These are phyloP conservation scores for Hura crepitans DNA, from an alignment of 441 rosid genomes.

Conservation along the genomic window DNA sequence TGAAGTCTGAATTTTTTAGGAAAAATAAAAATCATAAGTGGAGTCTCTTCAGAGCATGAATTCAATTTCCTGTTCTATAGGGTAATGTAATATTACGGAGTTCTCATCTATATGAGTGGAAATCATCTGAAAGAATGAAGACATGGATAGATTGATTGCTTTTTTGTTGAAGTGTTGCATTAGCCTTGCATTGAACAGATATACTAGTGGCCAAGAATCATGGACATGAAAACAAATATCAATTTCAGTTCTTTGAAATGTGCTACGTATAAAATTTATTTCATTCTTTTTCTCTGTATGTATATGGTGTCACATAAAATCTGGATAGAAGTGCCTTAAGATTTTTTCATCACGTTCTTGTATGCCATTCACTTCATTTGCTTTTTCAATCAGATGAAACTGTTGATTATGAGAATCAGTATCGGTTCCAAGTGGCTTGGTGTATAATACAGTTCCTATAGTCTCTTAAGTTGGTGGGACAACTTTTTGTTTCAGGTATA, in stretches of 20 bases:
- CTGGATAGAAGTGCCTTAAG: background rate
- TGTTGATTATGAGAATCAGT: background rate
- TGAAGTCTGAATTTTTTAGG: background rate
- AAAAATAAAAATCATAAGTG: too few relatives aligned
- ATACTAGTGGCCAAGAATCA: background rate
- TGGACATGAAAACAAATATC: background rate
- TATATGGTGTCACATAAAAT: background rate
- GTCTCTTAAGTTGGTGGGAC: slow-evolving; percentile 8
- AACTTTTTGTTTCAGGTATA: slow-evolving; percentile 29
- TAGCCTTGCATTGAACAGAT: background rate
- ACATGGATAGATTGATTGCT: background rate
- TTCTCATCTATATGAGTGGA: background rate
- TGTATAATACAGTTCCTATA: background rate
- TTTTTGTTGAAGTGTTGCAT: background rate
- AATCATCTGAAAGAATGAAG: background rate
- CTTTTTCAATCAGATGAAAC: background rate
- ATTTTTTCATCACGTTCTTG: background rate
- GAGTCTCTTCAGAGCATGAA: background rate
- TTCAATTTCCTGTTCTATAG: background rate
- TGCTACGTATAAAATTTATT: background rate
- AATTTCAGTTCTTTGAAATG: background rate
- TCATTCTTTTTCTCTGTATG: background rate
- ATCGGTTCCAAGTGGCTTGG: background rate
- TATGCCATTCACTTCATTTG: background rate
- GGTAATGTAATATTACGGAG: background rate